Evolutionary conservation across 805 yeast genomes (phyloP).

Genomic region (Teunomyces pallodes): DNA sequence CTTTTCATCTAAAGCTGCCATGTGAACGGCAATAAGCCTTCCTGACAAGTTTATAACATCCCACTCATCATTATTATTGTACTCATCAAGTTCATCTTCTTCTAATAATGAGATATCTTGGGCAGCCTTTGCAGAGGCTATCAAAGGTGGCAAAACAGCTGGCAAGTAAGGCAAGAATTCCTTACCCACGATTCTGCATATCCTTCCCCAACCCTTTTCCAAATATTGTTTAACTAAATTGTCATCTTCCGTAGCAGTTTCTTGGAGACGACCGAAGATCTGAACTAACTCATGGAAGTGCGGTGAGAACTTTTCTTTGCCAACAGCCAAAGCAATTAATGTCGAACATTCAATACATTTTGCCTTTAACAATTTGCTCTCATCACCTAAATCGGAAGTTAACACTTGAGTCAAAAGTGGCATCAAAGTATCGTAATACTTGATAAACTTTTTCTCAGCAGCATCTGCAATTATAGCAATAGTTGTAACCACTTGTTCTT

Average conservation of each 20-base stretch:
- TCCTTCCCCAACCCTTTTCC: slow-evolving; percentile 95
- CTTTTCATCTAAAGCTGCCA: slow-evolving; percentile 92
- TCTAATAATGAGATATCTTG: slow-evolving; percentile 89
- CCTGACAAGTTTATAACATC: slow-evolving; percentile 90
- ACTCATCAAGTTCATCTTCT: slow-evolving; percentile 81
- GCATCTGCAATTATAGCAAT: slow-evolving; percentile 97
- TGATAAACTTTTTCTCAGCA: slow-evolving; percentile 81
- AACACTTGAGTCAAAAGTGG: slow-evolving; percentile 79
- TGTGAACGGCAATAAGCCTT: slow-evolving; percentile 90
- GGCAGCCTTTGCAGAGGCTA: slow-evolving; percentile 81
- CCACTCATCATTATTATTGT: slow-evolving; percentile 87
- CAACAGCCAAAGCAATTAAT: slow-evolving; percentile 91
- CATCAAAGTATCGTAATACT: slow-evolving; percentile 93
- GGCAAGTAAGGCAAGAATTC: slow-evolving; percentile 84
- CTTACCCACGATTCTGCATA: slow-evolving; percentile 80
- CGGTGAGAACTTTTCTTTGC: slow-evolving; percentile 79
- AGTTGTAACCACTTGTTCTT: slow-evolving; percentile 95
- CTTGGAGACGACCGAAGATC: slow-evolving; percentile 71
- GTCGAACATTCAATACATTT: slow-evolving; percentile 96
- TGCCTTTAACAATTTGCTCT: slow-evolving; percentile 77
- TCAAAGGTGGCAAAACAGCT: slow-evolving; percentile 83
- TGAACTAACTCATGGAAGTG: slow-evolving; percentile 72
- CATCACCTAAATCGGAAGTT: slow-evolving; percentile 73
- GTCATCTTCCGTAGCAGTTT: slow-evolving; percentile 56
- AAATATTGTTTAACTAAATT: slow-evolving; percentile 85